A percentile compares a stretch with the other conserved stretches of the same genome.
Conservation (phyloP, 2,329 filamentous ascomycete species). For the Thelonectria rubi region DNA sequence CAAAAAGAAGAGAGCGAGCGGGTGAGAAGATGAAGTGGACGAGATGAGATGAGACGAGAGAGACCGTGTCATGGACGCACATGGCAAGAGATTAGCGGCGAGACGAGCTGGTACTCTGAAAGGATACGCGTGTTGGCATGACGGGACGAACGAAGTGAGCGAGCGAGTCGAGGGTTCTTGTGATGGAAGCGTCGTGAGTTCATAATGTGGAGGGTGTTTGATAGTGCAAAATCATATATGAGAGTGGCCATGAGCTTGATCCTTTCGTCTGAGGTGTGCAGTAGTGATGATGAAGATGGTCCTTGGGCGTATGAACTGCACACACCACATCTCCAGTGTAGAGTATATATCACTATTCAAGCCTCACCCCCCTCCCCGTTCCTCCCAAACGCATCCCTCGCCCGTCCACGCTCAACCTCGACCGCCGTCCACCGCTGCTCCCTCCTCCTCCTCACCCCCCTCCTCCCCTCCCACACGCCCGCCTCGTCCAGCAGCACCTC, state of each 20-base stretch:
- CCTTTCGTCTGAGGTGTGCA: not conserved
- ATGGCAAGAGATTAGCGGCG: slow-evolving; percentile 15
- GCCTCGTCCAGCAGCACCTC: slow-evolving; percentile 63
- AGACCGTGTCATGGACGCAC: slow-evolving; percentile 15
- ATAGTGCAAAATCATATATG: slow-evolving; percentile 35
- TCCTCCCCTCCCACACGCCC: slow-evolving; percentile 54
- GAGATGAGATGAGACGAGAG: not conserved
- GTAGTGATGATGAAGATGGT: not conserved
- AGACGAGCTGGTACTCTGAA: slow-evolving; percentile 41
- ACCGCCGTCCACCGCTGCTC: slow-evolving; percentile 66
- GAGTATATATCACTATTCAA: too few species aligned
- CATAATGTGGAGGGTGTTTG: slow-evolving; percentile 38
- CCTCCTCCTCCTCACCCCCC: slow-evolving; percentile 45
- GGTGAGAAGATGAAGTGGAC: not conserved
- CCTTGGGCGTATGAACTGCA: too few species aligned
- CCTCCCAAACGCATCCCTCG: slow-evolving; percentile 52
- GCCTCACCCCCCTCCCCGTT: not conserved
- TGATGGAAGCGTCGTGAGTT: slow-evolving; percentile 37
- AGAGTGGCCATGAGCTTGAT: slow-evolving; percentile 23
- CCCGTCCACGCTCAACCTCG: slow-evolving; percentile 50
- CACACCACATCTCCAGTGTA: too few species aligned
- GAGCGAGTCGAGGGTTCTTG: slow-evolving; percentile 21
- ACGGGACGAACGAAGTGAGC: not conserved
- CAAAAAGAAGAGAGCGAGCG: not conserved
- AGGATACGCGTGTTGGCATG: slow-evolving; percentile 40